phyloP scores from a whole-genome alignment of 371 early-diverging fungal genomes.

The Zychaea mexicana region DNA sequence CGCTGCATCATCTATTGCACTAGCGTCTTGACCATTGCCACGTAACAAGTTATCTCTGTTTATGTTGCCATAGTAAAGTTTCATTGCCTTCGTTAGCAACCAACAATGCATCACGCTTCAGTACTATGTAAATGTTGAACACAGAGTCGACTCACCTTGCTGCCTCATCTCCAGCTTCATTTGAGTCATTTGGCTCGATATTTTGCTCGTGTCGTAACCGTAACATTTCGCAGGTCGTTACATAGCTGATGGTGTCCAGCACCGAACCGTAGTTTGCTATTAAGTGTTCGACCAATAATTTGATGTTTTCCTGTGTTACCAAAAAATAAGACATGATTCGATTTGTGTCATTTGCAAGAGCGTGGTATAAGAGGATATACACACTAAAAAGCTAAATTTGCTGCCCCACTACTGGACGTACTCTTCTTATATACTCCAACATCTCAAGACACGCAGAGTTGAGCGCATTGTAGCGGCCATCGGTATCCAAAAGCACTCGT shows the following conservation, averaged over 20 bases:
- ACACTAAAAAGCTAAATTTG: too few relatives aligned
- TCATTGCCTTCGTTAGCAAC: too few relatives aligned
- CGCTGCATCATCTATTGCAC: conserved; percentile 60
- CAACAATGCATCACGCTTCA: too few relatives aligned
- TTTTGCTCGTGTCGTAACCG: conserved; percentile 64
- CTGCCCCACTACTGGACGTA: too few relatives aligned
- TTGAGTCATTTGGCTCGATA: conserved; percentile 18
- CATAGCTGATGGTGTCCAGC: conserved; percentile 65
- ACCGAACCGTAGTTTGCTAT: conserved; percentile 62
- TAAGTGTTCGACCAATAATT: conserved; percentile 73
- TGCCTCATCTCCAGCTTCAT: conserved; percentile 20
- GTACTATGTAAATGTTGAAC: too few relatives aligned
- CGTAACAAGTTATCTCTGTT: neutral
- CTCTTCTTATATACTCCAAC: conserved; percentile 77
- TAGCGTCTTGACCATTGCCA: neutral
- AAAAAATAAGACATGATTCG: too few relatives aligned
- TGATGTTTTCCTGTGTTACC: conserved; percentile 68
- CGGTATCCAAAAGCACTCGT: conserved; percentile 62
- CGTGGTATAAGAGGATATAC: neutral
- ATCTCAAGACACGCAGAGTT: conserved; percentile 90
- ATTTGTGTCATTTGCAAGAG: neutral
- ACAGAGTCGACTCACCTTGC: conserved; percentile 11
- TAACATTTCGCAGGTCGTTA: conserved; percentile 59
- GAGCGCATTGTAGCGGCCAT: conserved; percentile 75
- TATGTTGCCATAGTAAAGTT: too few relatives aligned